phyloP scores from a whole-genome alignment of 1,139 yeast genomes.

The Kodamaea anthophila region DNA sequence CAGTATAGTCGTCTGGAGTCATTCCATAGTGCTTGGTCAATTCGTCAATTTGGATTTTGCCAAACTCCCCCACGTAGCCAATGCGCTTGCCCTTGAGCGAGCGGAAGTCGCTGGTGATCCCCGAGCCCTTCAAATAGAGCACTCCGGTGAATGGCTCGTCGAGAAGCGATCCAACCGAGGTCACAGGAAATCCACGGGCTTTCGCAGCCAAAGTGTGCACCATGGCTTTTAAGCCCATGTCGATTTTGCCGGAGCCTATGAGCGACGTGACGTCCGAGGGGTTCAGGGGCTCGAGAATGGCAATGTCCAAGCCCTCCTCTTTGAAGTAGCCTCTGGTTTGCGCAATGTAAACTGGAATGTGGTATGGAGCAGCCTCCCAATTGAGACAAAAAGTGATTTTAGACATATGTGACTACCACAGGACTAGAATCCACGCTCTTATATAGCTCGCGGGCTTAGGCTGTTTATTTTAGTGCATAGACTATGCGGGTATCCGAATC shows the following conservation, averaged over 20 bases:
- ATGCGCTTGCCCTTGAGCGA: slow-evolving; percentile 49
- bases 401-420: too few relatives aligned
- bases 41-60: slow-evolving; percentile 54
- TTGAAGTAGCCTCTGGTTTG: slow-evolving; percentile 46
- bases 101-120: slow-evolving; percentile 45
- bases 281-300: slow-evolving; percentile 51
- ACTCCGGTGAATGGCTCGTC: slow-evolving; percentile 58
- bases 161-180: slow-evolving; percentile 48
- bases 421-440: too few relatives aligned
- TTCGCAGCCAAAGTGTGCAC: slow-evolving; percentile 56
- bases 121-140: slow-evolving; percentile 45
- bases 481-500: too few relatives aligned
- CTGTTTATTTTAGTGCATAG: too few relatives aligned
- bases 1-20: slow-evolving; percentile 51
- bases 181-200: slow-evolving; percentile 54
- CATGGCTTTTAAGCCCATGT: slow-evolving; percentile 59
- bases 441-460: too few relatives aligned
- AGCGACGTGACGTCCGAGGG: slow-evolving; percentile 56
- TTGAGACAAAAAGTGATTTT: slow-evolving; percentile 49
- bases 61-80: slow-evolving; percentile 57
- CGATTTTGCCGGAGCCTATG: slow-evolving; percentile 51
- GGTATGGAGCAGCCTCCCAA: slow-evolving; percentile 57
- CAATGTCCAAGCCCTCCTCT: slow-evolving; percentile 46
- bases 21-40: slow-evolving; percentile 50
- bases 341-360: slow-evolving; percentile 48